Evolutionary conservation across 768 basidiomycete species (phyloP).

Genomic region (Galerina marginata): DNA sequence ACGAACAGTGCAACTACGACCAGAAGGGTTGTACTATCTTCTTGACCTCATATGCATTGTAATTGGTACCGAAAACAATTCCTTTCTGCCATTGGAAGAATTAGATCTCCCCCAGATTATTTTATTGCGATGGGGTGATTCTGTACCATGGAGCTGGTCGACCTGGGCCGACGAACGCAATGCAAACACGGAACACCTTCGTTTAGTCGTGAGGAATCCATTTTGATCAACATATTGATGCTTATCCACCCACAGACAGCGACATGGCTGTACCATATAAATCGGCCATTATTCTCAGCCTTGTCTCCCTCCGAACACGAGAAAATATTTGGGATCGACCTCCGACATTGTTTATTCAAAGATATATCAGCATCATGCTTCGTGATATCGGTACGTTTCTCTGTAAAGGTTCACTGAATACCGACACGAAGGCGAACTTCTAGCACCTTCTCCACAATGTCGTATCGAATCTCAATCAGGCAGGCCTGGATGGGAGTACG

Average conservation of each 20-base stretch:
- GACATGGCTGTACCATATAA: constrained; percentile 56
- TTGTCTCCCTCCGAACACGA: neutral
- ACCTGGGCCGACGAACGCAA: constrained; percentile 62
- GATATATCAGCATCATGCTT: constrained; percentile 21
- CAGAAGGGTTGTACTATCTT: constrained; percentile 49
- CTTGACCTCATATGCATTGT: constrained; percentile 50
- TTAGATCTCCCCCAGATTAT: constrained; percentile 45
- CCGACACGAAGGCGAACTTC: neutral
- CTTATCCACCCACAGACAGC: constrained; percentile 43
- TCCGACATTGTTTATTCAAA: constrained; percentile 13
- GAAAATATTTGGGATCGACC: constrained; percentile 3
- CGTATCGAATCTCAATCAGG: neutral
- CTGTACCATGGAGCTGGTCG: constrained; percentile 69
- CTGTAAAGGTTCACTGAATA: neutral
- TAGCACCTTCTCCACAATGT: constrained; percentile 6
- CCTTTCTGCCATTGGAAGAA: constrained; percentile 15
- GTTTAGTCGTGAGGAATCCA: constrained; percentile 48
- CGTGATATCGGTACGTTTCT: constrained; percentile 17
- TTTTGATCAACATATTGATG: neutral
- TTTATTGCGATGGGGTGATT: constrained; percentile 62
- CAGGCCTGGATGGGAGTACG: neutral
- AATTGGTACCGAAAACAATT: constrained; percentile 33
- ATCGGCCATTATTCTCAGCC: constrained; percentile 17
- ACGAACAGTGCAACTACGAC: constrained; percentile 40
- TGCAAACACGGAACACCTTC: constrained; percentile 54